Percentiles rank a stretch among this genome's conserved stretches.
Evolutionary conservation across 2,329 filamentous ascomycete species (phyloP).

Genomic region (Colletotrichum godetiae): DNA sequence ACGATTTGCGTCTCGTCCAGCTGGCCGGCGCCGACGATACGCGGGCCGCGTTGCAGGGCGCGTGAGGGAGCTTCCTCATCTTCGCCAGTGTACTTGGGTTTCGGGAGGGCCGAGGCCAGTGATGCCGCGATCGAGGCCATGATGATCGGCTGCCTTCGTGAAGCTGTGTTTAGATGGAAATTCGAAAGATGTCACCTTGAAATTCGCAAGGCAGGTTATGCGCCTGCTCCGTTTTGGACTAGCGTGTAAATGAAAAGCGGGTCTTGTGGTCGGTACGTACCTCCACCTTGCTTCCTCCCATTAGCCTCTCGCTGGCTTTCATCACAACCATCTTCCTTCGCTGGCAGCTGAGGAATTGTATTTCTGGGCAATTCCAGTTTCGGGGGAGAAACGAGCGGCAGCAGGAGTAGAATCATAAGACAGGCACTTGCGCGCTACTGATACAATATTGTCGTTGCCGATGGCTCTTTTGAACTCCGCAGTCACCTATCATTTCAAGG

Average conservation of each 20-base stretch:
- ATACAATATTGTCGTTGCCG: no score
- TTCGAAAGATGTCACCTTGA: constrained; percentile 33
- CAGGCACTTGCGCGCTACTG: no score
- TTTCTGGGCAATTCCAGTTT: no score
- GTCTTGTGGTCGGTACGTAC: not conserved
- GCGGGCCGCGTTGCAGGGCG: constrained; percentile 80
- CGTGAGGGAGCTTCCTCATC: constrained; percentile 82
- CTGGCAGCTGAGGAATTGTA: no score
- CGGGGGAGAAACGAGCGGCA: no score
- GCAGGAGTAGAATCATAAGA: no score
- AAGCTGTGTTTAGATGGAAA: constrained; percentile 25
- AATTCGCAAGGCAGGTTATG: constrained; percentile 35
- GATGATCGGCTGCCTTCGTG: constrained; percentile 40
- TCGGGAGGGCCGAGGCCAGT: constrained; percentile 83
- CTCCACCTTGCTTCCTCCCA: not conserved
- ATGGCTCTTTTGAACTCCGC: no score
- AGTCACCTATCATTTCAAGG: no score
- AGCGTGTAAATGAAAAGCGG: constrained; percentile 5
- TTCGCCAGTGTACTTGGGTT: constrained; percentile 91
- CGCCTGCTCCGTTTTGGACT: constrained; percentile 13
- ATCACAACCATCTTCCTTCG: not conserved
- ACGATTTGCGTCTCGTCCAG: constrained; percentile 89
- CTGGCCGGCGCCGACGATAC: constrained; percentile 82
- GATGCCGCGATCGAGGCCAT: constrained; percentile 79
- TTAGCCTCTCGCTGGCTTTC: not conserved